Conservation (phyloP, 1,284 basidiomycete species). For the Apiotrichum gamsii region DNA sequence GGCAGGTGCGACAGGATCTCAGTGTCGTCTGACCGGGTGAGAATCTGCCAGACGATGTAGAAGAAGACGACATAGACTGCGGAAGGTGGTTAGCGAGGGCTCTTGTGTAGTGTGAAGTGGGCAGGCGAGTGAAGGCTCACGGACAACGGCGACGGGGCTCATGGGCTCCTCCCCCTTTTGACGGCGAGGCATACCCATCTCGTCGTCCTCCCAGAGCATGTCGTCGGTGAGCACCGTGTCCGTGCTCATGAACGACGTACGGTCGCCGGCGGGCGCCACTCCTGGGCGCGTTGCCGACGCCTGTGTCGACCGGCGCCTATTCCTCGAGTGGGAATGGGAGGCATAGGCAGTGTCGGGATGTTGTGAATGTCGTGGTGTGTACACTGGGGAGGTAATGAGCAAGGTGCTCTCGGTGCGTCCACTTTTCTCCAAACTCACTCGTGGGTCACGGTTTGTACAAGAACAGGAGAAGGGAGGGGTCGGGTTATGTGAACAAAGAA, state of each 20-base stretch:
- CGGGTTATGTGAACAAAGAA: too few species aligned
- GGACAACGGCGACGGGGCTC: slow-evolving; percentile 37
- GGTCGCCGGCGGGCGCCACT: not conserved
- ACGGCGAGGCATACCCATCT: not conserved
- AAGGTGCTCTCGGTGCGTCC: too few species aligned
- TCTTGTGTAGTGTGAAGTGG: not conserved
- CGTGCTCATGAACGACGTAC: slow-evolving; percentile 4
- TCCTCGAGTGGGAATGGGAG: too few species aligned
- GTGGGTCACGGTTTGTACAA: too few species aligned
- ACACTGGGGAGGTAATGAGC: too few species aligned
- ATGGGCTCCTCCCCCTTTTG: slow-evolving; percentile 34
- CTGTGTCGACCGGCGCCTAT: too few species aligned
- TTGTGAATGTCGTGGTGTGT: too few species aligned
- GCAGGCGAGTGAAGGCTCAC: slow-evolving; percentile 25
- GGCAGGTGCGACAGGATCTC: slow-evolving; percentile 38
- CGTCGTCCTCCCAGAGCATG: slow-evolving; percentile 2
- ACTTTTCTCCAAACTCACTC: too few species aligned
- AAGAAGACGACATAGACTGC: slow-evolving; percentile 41
- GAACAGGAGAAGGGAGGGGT: too few species aligned
- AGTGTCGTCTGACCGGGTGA: slow-evolving; percentile 39
- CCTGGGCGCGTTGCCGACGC: not conserved
- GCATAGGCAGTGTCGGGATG: too few species aligned
- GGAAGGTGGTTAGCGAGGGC: not conserved
- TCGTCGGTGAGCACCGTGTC: not conserved
- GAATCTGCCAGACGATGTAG: slow-evolving; percentile 42